These are phyloP conservation scores for Puccinellia tenuiflora DNA, from an alignment of 176 grass and related monocot genomes.

Conservation along the genomic window DNA sequence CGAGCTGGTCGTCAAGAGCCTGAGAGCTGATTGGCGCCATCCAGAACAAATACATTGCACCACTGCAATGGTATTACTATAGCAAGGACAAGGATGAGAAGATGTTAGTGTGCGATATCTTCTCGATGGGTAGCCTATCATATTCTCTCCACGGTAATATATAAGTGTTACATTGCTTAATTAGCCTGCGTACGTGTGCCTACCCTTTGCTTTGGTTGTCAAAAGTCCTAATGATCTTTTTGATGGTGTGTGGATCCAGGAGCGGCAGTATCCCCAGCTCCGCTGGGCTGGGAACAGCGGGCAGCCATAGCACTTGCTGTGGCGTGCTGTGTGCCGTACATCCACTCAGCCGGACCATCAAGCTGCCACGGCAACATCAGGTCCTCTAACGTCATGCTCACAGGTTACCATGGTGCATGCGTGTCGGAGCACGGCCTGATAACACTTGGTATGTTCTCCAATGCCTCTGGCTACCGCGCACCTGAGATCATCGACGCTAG, in stretches of 20 bases:
- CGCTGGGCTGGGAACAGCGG: no score
- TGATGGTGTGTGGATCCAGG: neutral
- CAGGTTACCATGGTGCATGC: neutral
- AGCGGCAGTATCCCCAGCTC: neutral
- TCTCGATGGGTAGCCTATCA: constrained; percentile 49
- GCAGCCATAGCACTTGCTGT: neutral
- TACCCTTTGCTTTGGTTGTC: neutral
- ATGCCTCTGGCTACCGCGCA: neutral
- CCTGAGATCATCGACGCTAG: neutral
- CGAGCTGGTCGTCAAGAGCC: constrained; percentile 35
- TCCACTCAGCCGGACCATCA: constrained; percentile 8
- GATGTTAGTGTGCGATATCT: constrained; percentile 42
- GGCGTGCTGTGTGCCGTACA: neutral
- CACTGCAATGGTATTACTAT: constrained; percentile 43
- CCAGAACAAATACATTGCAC: constrained; percentile 37
- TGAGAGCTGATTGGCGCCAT: constrained; percentile 32
- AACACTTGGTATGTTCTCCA: neutral
- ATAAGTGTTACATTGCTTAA: neutral
- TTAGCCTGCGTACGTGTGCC: neutral
- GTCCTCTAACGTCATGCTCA: constrained; percentile 30
- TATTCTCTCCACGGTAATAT: constrained; percentile 39
- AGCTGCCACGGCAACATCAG: constrained; percentile 26
- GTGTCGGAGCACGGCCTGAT: constrained; percentile 12
- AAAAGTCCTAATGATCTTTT: neutral
- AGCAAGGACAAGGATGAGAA: constrained; percentile 41